Conservation (phyloP, 306 rosid genomes). For the Astragalus glycyphyllos region DNA sequence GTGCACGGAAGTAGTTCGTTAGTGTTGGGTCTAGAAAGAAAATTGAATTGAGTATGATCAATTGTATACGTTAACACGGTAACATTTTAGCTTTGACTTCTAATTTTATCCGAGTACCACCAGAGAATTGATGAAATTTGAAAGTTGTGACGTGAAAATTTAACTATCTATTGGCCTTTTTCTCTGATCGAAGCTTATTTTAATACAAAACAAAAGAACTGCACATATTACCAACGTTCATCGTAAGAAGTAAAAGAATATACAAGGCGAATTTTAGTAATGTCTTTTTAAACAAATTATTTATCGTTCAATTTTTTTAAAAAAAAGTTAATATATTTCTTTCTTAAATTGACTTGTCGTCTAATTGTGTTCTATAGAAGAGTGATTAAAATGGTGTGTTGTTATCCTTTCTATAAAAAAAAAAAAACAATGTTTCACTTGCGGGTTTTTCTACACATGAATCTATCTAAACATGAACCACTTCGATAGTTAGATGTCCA, state of each 20-base stretch:
- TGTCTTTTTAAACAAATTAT: too few relatives aligned
- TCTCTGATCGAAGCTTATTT: background rate
- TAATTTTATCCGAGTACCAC: background rate
- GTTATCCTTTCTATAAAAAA: too few relatives aligned
- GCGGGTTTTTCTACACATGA: background rate
- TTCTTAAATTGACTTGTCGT: too few relatives aligned
- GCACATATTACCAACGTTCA: background rate
- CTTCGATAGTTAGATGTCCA: background rate
- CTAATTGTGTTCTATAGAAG: too few relatives aligned
- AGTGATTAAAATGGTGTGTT: too few relatives aligned
- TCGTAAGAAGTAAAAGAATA: background rate
- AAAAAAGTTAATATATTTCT: too few relatives aligned
- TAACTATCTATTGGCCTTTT: background rate
- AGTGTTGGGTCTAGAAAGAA: background rate
- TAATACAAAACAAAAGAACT: background rate
- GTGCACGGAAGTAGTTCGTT: constrained; percentile 7
- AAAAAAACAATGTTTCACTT: too few relatives aligned
- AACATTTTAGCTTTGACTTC: constrained; percentile 1
- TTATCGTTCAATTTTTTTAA: too few relatives aligned
- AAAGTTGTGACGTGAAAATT: background rate
- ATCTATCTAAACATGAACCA: background rate
- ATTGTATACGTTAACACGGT: constrained; percentile 19
- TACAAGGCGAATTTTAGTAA: too few relatives aligned
- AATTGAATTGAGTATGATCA: background rate
- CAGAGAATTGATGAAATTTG: constrained; percentile 2